Evolutionary conservation across 2,329 filamentous ascomycete genomes (phyloP), one percentile per base, ranked within the genome.

Genomic region (Rhynchosporium secalis): DNA sequence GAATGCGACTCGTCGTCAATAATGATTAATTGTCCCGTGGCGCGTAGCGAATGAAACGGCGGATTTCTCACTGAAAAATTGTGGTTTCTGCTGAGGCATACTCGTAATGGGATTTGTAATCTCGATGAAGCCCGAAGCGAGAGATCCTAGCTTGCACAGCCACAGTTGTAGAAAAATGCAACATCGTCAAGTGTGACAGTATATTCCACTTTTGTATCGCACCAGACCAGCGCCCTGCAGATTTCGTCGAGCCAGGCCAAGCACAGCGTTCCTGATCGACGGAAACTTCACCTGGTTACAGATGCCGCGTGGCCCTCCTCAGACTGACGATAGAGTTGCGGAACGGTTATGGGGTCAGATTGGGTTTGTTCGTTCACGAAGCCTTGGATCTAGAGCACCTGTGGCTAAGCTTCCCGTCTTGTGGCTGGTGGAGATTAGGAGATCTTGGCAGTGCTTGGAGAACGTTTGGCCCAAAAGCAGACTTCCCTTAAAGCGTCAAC

Each of bases 361-460:
- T 45, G 41, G 47, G 52, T 51, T 40, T 40, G 49, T 26, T 43
- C 5, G 41, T 51, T 38, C 10, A 26, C 26, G 15, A 52, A 26
- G 10, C 31, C 38, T 28, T 40, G 33, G 33, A 31, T 51, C 48
- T 36, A 36, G 48, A 51, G 9, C 20, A 54, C 36, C 31, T 47
- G 58, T 54, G 58, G 58, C 58, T 54, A 49, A 46, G 58, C 58
- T 45, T 60, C 58, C 58, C 58, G 58, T 15, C 33, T 20, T 5
- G 40, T 26, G 8, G 13, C 8, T 38, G 41, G 54, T 56, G 51
- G 51, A 26, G 51, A 12, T 48, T 29, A 13, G 46, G 20, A 20
- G 43, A 26, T 26, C 43, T 26, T 20, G 43, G 20, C 15, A 8
- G 20, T 8, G 43, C 4, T 8, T 20, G 15, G 9, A n/a, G 13